Evolutionary conservation across 1,284 basidiomycete genomes (phyloP), one percentile per base, ranked within the genome.

Genomic region (Lentinula novae-zelandiae): DNA sequence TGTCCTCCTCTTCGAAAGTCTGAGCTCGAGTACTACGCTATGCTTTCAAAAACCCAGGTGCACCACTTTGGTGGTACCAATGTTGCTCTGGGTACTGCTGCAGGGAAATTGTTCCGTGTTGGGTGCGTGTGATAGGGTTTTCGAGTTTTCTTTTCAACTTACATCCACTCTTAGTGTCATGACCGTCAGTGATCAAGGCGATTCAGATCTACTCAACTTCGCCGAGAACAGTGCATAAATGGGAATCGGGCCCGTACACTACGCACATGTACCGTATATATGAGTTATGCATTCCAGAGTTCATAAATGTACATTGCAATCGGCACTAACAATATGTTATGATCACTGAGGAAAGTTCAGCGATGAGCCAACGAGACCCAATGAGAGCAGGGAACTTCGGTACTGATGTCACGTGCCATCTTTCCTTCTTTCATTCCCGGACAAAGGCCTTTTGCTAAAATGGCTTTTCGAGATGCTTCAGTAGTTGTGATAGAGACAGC

Each of bases 1-100:
- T 98, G 95, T 81, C 97, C 96, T 63, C 97, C 97, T 66, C 87
- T 99, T 67, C 93, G 97, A 79, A 98, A 98, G 80, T 98, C 96
- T 63, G 97, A 99, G 86, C 85, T 99, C 66, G 97, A 99, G 85
- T 99, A 99, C 86, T 99, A 99, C 78, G 97, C 97, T 81, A 99
- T 99, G 96, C 85, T 99, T 71, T 95, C 93, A 67, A 98, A 98
- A 85, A 98, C 96, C 63, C 87, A 89, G 65, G 95, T 98, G 58
- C 96, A 98, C 82, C 96, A 98, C 84, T 98, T 95, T 74, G 83
- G 90, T 70, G 96, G 96, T 70, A 95, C 95, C 68, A 99, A 99
- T 77, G 95, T 96, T 71, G 93, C 96, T 63, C 90, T 99, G 68
- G 97, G 97, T 67, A 99, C 97, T 65, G 97, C 97, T 76, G 95